phyloP scores from a whole-genome alignment of 352 stramenopile genomes.

The Hyaloperonospora arabidopsidis region DNA sequence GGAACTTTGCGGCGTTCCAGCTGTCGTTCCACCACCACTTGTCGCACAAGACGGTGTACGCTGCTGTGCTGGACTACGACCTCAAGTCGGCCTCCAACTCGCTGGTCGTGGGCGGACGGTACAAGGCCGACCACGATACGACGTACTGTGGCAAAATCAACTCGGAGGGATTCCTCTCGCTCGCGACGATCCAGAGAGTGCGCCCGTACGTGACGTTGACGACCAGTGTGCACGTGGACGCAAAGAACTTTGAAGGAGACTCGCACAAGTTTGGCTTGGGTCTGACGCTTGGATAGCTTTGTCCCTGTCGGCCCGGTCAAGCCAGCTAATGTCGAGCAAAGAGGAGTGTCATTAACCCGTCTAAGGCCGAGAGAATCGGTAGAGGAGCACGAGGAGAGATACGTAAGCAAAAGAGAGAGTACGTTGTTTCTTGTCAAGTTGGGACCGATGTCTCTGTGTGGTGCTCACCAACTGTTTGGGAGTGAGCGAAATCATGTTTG shows the following conservation, averaged over 20 bases:
- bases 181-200: slow-evolving; percentile 73
- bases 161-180: slow-evolving; percentile 71
- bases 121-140: slow-evolving; percentile 64
- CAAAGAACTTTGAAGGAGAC: slow-evolving; percentile 83
- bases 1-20: slow-evolving; percentile 73
- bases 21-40: slow-evolving; percentile 80
- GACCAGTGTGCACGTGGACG: slow-evolving; percentile 72
- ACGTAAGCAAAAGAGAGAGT: slow-evolving; percentile 34
- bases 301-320: slow-evolving; percentile 10
- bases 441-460: not conserved
- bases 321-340: slow-evolving; percentile 11
- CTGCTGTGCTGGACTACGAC: slow-evolving; percentile 76
- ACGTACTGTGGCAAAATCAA: slow-evolving; percentile 81
- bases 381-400: slow-evolving; percentile 20
- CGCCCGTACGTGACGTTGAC: slow-evolving; percentile 64
- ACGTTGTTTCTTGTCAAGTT: slow-evolving; percentile 35
- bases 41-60: slow-evolving; percentile 68
- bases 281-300: slow-evolving; percentile 44
- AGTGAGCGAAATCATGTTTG: not conserved
- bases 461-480: not conserved
- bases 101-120: slow-evolving; percentile 66
- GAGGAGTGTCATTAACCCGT: slow-evolving; percentile 11
- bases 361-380: slow-evolving; percentile 6
- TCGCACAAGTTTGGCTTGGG: slow-evolving; percentile 81
- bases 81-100: slow-evolving; percentile 77